These are phyloP conservation scores for Candida frijolesensis DNA, from an alignment of 1,139 yeast genomes.

Conservation along the genomic window DNA sequence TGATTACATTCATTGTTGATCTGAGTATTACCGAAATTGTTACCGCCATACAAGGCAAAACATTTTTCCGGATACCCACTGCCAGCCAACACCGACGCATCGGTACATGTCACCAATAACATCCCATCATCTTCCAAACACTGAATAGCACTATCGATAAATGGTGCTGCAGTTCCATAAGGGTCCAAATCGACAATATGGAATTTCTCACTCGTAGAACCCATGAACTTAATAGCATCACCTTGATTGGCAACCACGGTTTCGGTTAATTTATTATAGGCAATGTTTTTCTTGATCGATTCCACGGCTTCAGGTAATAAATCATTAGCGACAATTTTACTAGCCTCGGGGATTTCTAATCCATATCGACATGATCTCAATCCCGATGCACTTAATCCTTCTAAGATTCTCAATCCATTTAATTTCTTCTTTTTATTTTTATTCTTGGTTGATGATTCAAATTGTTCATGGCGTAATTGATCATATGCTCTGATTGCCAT, in stretches of 20 bases:
- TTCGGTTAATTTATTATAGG: constrained; percentile 57
- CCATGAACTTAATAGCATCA: constrained; percentile 86
- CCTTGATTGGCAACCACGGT: constrained; percentile 70
- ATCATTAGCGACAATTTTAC: constrained; percentile 84
- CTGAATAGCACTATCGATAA: constrained; percentile 87
- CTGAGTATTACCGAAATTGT: constrained; percentile 69
- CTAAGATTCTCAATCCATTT: constrained; percentile 60
- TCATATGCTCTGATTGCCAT: constrained; percentile 87
- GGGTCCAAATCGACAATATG: constrained; percentile 95
- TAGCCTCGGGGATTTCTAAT: constrained; percentile 78
- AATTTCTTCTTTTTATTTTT: constrained; percentile 23
- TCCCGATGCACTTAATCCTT: constrained; percentile 95
- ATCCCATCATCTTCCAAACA: constrained; percentile 80
- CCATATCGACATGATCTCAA: constrained; percentile 91
- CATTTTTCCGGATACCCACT: constrained; percentile 96
- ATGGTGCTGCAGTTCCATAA: constrained; percentile 96
- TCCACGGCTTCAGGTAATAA: constrained; percentile 84
- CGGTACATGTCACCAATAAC: constrained; percentile 91
- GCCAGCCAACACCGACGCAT: constrained; percentile 93
- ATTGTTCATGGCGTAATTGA: constrained; percentile 42
- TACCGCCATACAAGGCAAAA: constrained; percentile 85
- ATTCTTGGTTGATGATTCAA: constrained; percentile 16
- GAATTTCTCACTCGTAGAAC: constrained; percentile 45
- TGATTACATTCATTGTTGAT: constrained; percentile 83
- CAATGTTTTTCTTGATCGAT: constrained; percentile 71